Conservation (phyloP, 2,329 filamentous ascomycete genomes). For the Mycosphaerella sp. region DNA sequence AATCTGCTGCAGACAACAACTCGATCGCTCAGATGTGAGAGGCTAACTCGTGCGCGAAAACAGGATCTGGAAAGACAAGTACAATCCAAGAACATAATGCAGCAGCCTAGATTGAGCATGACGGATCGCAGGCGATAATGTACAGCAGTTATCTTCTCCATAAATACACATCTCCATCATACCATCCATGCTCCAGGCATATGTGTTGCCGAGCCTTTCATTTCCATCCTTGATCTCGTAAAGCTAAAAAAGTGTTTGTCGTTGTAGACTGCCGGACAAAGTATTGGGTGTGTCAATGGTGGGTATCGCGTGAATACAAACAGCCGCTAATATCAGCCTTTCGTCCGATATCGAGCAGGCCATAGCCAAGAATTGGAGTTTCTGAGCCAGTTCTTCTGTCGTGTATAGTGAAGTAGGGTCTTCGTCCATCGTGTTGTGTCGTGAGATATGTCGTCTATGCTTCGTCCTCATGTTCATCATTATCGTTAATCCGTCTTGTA, state of each 20-base stretch:
- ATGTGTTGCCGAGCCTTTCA: background rate
- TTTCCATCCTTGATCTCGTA: background rate
- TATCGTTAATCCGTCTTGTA: conserved; percentile 18
- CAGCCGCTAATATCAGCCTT: background rate
- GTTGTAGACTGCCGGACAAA: background rate
- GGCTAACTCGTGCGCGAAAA: conserved; percentile 7
- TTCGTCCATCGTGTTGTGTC: conserved; percentile 8
- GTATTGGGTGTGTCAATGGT: conserved; percentile 7
- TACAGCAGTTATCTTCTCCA: background rate
- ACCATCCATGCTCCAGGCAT: background rate
- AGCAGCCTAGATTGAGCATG: background rate
- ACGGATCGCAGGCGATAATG: background rate
- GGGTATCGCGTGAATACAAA: conserved; percentile 23
- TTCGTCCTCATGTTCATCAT: conserved; percentile 4
- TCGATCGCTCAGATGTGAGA: conserved; percentile 1
- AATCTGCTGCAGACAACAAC: too few species aligned
- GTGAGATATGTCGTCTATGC: conserved; percentile 15
- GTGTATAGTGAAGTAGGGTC: conserved; percentile 7
- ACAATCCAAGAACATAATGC: conserved; percentile 41
- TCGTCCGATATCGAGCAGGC: background rate
- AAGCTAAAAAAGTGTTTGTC: background rate
- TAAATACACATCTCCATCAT: conserved; percentile 2
- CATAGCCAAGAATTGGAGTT: conserved; percentile 9
- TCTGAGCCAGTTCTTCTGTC: conserved; percentile 20
- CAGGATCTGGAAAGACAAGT: conserved; percentile 99